Percentiles rank a stretch among this genome's conserved stretches.
Evolutionary conservation across 352 stramenopile genomes (phyloP).

Genomic region (Phytophthora hibernalis): DNA sequence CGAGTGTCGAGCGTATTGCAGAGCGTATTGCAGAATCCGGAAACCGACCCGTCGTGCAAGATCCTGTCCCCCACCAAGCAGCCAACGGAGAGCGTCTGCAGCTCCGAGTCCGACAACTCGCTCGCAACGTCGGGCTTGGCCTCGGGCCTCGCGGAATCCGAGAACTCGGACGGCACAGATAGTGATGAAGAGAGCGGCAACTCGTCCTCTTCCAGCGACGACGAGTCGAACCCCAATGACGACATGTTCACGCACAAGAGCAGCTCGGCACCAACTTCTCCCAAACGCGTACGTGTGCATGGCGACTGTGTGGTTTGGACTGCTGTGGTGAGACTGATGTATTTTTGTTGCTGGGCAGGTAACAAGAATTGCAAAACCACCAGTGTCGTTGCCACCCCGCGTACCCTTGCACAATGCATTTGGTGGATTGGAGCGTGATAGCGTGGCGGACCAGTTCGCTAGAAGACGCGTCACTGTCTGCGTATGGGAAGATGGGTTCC

Average conservation of each 20-base stretch:
- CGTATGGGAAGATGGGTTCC: conserved; percentile 75
- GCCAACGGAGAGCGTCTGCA: conserved; percentile 17
- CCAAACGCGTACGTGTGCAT: conserved; percentile 34
- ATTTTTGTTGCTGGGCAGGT: conserved; percentile 12
- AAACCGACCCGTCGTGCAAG: conserved; percentile 61
- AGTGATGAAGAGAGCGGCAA: conserved; percentile 81
- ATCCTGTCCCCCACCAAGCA: conserved; percentile 65
- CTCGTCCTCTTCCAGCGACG: conserved; percentile 78
- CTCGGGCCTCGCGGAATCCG: conserved; percentile 71
- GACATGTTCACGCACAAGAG: conserved; percentile 48
- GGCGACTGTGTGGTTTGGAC: neutral
- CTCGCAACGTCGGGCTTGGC: conserved; percentile 52
- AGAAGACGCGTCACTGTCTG: conserved; percentile 78
- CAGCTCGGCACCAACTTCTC: conserved; percentile 32
- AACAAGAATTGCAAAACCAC: conserved; percentile 31
- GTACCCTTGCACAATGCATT: conserved; percentile 19
- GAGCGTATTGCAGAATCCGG: conserved; percentile 68
- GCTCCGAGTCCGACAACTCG: conserved; percentile 30
- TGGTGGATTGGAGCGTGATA: conserved; percentile 41
- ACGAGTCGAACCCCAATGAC: conserved; percentile 54
- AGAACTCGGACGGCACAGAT: conserved; percentile 80
- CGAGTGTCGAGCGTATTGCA: conserved; percentile 79
- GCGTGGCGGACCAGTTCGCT: conserved; percentile 55
- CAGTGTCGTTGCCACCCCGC: conserved; percentile 41
- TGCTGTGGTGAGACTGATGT: conserved; percentile 18